Evolutionary conservation across 306 rosid genomes (phyloP).

Genomic region (Quercus gilva): DNA sequence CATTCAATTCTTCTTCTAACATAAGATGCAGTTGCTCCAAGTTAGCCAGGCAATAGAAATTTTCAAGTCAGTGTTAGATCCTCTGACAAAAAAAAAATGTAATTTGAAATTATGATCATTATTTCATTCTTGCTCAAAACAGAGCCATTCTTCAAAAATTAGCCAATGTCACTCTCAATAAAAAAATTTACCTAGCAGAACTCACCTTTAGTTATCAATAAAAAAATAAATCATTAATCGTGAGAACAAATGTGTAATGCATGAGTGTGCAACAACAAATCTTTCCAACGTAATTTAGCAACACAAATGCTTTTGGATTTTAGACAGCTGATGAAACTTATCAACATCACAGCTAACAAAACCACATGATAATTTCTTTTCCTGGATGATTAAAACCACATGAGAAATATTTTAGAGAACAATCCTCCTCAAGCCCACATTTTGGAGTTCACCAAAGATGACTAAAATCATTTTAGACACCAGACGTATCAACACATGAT

Average conservation of each 20-base stretch:
- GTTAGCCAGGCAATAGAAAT: conserved; percentile 28
- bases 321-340: not conserved
- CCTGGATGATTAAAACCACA: too few species aligned
- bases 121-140: conserved; percentile 31
- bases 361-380: not conserved
- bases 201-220: not conserved
- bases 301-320: not conserved
- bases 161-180: not conserved
- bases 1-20: conserved; percentile 38
- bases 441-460: not conserved
- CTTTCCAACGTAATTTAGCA: not conserved
- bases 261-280: not conserved
- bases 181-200: not conserved
- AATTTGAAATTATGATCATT: conserved; percentile 26
- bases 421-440: not conserved
- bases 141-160: conserved; percentile 27
- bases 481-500: not conserved
- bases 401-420: not conserved
- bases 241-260: not conserved
- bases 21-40: conserved; percentile 29
- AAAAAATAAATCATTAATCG: not conserved
- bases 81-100: conserved; percentile 13
- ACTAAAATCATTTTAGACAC: not conserved
- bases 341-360: not conserved
- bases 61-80: conserved; percentile 19